Percentiles rank a stretch among this genome's conserved stretches.
Conservation (phyloP, 345 rosid species). For the Euphorbia peplus region DNA sequence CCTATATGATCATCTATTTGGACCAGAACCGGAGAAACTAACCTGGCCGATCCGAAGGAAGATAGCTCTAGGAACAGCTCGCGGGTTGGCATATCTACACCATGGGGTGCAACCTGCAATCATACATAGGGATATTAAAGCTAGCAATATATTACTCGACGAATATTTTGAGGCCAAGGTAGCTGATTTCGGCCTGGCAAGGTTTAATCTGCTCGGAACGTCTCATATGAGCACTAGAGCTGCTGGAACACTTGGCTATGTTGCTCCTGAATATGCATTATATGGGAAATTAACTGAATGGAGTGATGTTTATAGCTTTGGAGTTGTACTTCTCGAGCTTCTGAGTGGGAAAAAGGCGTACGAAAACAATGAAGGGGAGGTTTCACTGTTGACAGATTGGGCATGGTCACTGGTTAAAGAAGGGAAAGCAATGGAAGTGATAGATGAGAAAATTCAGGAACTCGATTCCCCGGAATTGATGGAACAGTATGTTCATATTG, state of each 20-base stretch:
- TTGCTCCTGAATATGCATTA: constrained; percentile 47
- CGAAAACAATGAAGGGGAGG: constrained; percentile 21
- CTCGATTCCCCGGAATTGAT: constrained; percentile 18
- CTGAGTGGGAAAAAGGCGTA: constrained; percentile 42
- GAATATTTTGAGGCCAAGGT: constrained; percentile 37
- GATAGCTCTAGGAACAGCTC: constrained; percentile 42
- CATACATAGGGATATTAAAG: constrained; percentile 45
- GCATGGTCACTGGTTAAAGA: constrained; percentile 35
- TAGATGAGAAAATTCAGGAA: constrained; percentile 34
- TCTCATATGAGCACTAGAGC: constrained; percentile 41
- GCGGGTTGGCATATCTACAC: constrained; percentile 44
- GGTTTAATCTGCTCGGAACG: constrained; percentile 32
- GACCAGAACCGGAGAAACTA: constrained; percentile 21
- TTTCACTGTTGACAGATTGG: constrained; percentile 35
- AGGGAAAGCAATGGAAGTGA: constrained; percentile 32
- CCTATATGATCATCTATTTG: constrained; percentile 41
- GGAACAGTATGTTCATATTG: constrained; percentile 37
- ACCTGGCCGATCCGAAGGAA: constrained; percentile 42
- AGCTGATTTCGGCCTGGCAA: constrained; percentile 51
- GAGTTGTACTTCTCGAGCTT: constrained; percentile 42
- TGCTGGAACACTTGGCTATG: constrained; percentile 45
- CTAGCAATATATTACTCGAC: constrained; percentile 44
- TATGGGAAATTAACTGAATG: constrained; percentile 39
- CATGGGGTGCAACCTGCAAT: constrained; percentile 37
- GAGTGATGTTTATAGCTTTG: constrained; percentile 44